Percentiles rank a stretch among this genome's conserved stretches.
phyloP scores from a whole-genome alignment of 129 eudicot species.

The Lactuca sativa region DNA sequence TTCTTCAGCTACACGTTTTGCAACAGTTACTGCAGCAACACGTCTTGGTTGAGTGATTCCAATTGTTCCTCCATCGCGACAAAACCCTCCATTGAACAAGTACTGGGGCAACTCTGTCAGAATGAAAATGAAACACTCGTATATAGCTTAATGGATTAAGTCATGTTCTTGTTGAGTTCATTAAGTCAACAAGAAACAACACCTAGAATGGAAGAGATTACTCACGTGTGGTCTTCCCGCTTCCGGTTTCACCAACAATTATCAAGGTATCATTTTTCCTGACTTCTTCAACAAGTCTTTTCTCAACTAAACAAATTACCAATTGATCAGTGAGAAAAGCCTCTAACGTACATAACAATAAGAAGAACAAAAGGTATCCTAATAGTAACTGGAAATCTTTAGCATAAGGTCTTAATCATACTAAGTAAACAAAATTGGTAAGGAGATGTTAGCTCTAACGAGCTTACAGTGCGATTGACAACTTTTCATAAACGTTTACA shows the following conservation, averaged over 20 bases:
- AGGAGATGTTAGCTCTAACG: not conserved
- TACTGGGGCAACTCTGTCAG: conserved; percentile 83
- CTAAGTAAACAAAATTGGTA: not conserved
- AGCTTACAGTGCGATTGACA: not conserved
- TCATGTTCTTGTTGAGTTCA: too few relatives aligned
- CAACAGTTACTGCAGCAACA: conserved; percentile 95
- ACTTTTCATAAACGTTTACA: not conserved
- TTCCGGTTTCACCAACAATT: conserved; percentile 97
- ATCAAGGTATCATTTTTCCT: conserved; percentile 64
- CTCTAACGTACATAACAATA: not conserved
- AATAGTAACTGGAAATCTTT: not conserved
- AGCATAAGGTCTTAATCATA: not conserved
- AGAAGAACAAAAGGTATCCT: not conserved
- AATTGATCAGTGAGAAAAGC: not conserved
- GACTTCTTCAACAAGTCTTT: conserved; percentile 76
- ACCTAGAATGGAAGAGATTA: not conserved
- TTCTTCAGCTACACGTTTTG: conserved; percentile 97
- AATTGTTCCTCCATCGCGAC: conserved; percentile 70
- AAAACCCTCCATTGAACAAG: conserved; percentile 74
- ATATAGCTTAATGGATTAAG: too few relatives aligned
- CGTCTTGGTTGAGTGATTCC: conserved; percentile 97
- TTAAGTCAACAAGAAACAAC: too few relatives aligned
- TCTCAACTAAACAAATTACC: conserved; percentile 40
- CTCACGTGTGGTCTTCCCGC: conserved; percentile 99
- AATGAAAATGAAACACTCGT: not conserved